phyloP scores from a whole-genome alignment of 441 rosid genomes.

The Viola pubescens region DNA sequence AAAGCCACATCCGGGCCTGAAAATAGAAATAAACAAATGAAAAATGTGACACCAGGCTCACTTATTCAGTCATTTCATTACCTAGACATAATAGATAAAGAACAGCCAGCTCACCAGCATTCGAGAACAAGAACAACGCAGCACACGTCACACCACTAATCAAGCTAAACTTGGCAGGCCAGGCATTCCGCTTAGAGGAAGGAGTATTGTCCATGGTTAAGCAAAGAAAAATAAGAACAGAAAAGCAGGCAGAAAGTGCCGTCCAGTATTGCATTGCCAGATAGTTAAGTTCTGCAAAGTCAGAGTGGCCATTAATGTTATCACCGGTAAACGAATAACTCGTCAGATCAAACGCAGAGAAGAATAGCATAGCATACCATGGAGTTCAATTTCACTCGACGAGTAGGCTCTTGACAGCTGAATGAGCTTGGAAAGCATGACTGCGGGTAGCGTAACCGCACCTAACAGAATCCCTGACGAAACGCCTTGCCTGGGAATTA shows the following conservation, averaged over 20 bases:
- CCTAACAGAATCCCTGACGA: slow-evolving; percentile 87
- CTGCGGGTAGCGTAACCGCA: slow-evolving; percentile 69
- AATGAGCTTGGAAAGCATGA: slow-evolving; percentile 66
- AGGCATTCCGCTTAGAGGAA: slow-evolving; percentile 20
- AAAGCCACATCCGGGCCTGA: slow-evolving; percentile 53
- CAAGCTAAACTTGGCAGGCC: slow-evolving; percentile 40
- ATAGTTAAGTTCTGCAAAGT: slow-evolving; percentile 54
- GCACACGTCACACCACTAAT: slow-evolving; percentile 39
- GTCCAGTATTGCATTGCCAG: slow-evolving; percentile 80
- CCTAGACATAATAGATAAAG: not conserved
- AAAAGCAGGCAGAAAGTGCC: slow-evolving; percentile 50
- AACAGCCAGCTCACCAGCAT: slow-evolving; percentile 38
- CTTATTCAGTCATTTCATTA: not conserved
- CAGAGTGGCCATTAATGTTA: not conserved
- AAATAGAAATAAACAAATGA: slow-evolving; percentile 7
- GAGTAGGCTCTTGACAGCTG: slow-evolving; percentile 65
- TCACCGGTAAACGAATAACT: not conserved
- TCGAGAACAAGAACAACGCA: slow-evolving; percentile 46
- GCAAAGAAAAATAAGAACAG: slow-evolving; percentile 60
- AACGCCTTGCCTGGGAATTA: slow-evolving; percentile 55
- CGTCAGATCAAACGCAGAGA: not conserved
- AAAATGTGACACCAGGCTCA: not conserved
- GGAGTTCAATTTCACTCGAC: slow-evolving; percentile 36
- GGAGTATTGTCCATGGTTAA: slow-evolving; percentile 18
- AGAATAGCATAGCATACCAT: slow-evolving; percentile 33